Evolutionary conservation across 2,329 filamentous ascomycete genomes (phyloP).

Genomic region (Emmonsia crescens): DNA sequence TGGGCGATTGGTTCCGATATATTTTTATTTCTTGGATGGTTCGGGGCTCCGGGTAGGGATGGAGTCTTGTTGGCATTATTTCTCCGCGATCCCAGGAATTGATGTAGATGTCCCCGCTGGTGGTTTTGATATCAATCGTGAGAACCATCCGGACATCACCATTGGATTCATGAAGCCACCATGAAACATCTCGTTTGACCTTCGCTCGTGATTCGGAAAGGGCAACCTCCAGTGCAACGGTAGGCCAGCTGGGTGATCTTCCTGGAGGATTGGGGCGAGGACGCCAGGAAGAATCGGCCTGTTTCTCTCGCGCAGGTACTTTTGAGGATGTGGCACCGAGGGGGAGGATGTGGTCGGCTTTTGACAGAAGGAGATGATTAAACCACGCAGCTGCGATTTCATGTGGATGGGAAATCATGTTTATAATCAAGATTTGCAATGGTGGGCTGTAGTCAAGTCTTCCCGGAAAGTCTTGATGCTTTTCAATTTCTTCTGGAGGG

Average conservation of each 20-base stretch:
- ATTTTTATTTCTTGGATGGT: neutral
- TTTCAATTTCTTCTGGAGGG: too few relatives aligned
- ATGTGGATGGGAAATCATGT: too few relatives aligned
- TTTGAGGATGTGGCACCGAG: too few relatives aligned
- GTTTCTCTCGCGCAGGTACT: too few relatives aligned
- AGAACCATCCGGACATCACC: neutral
- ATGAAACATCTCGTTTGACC: slow-evolving; percentile 1
- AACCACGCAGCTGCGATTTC: too few relatives aligned
- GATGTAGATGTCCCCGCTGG: slow-evolving; percentile 3
- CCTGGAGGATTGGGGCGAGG: neutral
- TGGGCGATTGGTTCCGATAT: neutral
- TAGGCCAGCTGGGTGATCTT: slow-evolving; percentile 1
- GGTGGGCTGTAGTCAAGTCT: too few relatives aligned
- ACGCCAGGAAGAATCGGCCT: neutral
- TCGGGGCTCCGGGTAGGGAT: neutral
- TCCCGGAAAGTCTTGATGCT: too few relatives aligned
- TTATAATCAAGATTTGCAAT: too few relatives aligned
- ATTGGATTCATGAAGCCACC: neutral
- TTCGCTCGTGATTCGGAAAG: neutral
- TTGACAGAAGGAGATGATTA: too few relatives aligned
- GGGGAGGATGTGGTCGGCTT: too few relatives aligned
- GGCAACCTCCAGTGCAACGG: slow-evolving; percentile 2
- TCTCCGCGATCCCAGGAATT: neutral
- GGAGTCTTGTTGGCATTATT: neutral
- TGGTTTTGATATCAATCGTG: slow-evolving; percentile 1